Conservation (phyloP, 2,329 filamentous ascomycete species). For the Trichophyton schoenleinii region DNA sequence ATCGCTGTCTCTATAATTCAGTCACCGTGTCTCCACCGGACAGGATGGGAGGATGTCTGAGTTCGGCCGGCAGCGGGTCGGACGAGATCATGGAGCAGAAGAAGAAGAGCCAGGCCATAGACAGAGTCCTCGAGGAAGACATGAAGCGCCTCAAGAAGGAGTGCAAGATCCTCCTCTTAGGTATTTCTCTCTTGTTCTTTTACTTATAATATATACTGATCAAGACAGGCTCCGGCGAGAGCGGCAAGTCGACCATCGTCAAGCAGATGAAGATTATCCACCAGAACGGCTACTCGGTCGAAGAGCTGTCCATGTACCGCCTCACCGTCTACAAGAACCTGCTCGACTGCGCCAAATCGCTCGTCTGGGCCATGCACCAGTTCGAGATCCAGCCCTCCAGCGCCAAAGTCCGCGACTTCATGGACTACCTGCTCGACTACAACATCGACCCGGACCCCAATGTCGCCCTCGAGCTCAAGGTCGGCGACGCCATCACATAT, state of each 20-base stretch:
- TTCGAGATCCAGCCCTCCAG: constrained; percentile 72
- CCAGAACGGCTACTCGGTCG: constrained; percentile 88
- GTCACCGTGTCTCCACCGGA: neutral
- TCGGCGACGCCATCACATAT: constrained; percentile 70
- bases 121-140: constrained; percentile 86
- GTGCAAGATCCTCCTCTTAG: constrained; percentile 95
- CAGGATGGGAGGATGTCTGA: constrained; percentile 86
- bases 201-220: too few species aligned
- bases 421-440: constrained; percentile 74
- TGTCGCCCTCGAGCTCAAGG: constrained; percentile 64
- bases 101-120: constrained; percentile 93
- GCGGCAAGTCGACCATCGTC: constrained; percentile 97
- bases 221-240: constrained; percentile 77
- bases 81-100: constrained; percentile 76
- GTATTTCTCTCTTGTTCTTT: constrained; percentile 51
- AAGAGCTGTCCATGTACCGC: constrained; percentile 87
- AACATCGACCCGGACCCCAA: constrained; percentile 83
- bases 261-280: constrained; percentile 99
- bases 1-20: neutral
- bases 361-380: constrained; percentile 82
- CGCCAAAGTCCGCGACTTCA: constrained; percentile 58
- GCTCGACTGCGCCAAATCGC: constrained; percentile 86
- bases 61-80: constrained; percentile 43
- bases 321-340: constrained; percentile 98
- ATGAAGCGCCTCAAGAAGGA: constrained; percentile 83